Conservation (phyloP, 768 basidiomycete genomes). For the Boletus sp. region DNA sequence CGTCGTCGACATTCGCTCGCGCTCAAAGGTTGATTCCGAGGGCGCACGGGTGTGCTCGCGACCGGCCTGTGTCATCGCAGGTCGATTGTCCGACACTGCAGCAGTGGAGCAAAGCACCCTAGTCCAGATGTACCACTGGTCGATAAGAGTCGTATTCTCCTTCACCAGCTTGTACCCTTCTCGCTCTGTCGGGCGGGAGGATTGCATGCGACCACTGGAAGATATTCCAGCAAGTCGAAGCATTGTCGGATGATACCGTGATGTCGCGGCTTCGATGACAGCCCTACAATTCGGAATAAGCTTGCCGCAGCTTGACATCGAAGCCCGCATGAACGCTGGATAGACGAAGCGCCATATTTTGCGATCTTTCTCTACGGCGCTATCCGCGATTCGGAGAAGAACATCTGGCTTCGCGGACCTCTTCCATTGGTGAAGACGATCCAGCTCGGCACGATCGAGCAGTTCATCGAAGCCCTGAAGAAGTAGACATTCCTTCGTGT, state of each 20-base stretch:
- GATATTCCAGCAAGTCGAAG: constrained; percentile 72
- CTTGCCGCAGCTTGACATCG: constrained; percentile 45
- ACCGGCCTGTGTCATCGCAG: constrained; percentile 48
- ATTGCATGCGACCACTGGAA: constrained; percentile 38
- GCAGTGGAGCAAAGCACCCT: constrained; percentile 85
- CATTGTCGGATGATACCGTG: constrained; percentile 69
- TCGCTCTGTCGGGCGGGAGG: constrained; percentile 45
- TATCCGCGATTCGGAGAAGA: constrained; percentile 69
- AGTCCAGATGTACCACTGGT: constrained; percentile 84
- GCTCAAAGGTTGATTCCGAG: constrained; percentile 72
- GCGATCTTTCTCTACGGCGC: constrained; percentile 60
- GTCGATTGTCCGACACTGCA: constrained; percentile 58
- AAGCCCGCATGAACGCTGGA: constrained; percentile 58
- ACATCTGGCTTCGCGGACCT: constrained; percentile 53
- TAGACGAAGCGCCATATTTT: constrained; percentile 74
- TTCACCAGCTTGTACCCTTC: constrained; percentile 50
- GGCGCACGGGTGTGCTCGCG: constrained; percentile 68
- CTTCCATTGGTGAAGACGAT: constrained; percentile 65
- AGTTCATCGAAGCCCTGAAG: constrained; percentile 65
- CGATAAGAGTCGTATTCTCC: constrained; percentile 57
- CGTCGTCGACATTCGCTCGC: constrained; percentile 78
- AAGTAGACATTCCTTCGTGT: constrained; percentile 41
- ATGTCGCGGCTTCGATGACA: constrained; percentile 61
- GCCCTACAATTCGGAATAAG: constrained; percentile 56
- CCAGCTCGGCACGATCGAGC: constrained; percentile 56